Evolutionary conservation across 75 land plant genomes (phyloP).

Genomic region (Pinus albicaulis): DNA sequence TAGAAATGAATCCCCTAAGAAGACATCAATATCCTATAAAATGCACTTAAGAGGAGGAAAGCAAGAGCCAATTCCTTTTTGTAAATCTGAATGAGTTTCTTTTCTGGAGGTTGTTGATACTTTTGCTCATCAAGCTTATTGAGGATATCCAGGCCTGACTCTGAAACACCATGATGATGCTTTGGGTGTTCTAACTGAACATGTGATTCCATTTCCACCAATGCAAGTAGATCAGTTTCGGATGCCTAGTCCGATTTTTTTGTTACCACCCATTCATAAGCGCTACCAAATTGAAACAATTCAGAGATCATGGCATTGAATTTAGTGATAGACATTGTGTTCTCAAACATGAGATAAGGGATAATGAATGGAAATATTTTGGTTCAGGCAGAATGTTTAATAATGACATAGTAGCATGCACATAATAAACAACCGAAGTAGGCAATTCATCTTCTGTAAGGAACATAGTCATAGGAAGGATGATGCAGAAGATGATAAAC

Average conservation of each 20-base stretch:
- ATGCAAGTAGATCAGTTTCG: slow-evolving; percentile 58
- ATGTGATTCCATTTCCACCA: slow-evolving; percentile 30
- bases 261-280: slow-evolving; percentile 89
- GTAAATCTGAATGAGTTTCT: too few species aligned
- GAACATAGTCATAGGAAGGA: slow-evolving; percentile 91
- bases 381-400: slow-evolving; percentile 81
- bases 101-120: slow-evolving; percentile 21
- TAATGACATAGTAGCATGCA: slow-evolving; percentile 74
- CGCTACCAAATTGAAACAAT: slow-evolving; percentile 73
- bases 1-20: too few species aligned
- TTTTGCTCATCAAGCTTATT: slow-evolving; percentile 11
- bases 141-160: slow-evolving; percentile 33
- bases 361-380: slow-evolving; percentile 67
- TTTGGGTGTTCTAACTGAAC: slow-evolving; percentile 3
- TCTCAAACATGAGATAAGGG: slow-evolving; percentile 84
- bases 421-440: too few species aligned
- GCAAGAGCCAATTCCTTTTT: too few species aligned
- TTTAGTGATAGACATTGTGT: slow-evolving; percentile 93
- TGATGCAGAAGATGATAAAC: slow-evolving; percentile 85
- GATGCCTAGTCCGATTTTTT: slow-evolving; percentile 84
- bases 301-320: slow-evolving; percentile 91
- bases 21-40: too few species aligned
- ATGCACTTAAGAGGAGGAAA: slow-evolving; percentile 72
- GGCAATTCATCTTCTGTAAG: slow-evolving; percentile 84
- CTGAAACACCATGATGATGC: slow-evolving; percentile 33